A percentile compares a stretch with the other conserved stretches of the same genome.
Evolutionary conservation across 2,329 filamentous ascomycete genomes (phyloP).

Genomic region (Orbilia blumenaviensis): DNA sequence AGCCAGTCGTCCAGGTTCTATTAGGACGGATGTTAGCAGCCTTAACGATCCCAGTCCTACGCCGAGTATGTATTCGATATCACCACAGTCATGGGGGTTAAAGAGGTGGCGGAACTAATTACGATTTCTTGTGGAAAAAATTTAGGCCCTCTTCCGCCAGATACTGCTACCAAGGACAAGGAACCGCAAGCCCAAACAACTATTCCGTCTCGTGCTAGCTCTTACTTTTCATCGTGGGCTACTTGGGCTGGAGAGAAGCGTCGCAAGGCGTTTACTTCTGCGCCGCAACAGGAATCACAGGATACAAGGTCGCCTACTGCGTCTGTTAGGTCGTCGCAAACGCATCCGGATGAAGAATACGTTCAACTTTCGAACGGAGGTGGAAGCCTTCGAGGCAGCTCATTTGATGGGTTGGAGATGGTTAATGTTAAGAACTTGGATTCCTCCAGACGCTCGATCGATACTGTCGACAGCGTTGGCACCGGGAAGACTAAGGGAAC

Average conservation of each 20-base stretch:
- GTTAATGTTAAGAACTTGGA: slow-evolving; percentile 25
- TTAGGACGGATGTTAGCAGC: slow-evolving; percentile 50
- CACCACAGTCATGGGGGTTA: slow-evolving; percentile 22
- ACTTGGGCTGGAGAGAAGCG: slow-evolving; percentile 79
- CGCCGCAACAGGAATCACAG: slow-evolving; percentile 11
- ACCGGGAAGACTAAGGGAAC: not conserved
- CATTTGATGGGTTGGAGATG: slow-evolving; percentile 41
- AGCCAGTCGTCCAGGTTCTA: slow-evolving; percentile 46
- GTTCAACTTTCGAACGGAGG: not conserved
- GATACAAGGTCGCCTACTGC: slow-evolving; percentile 27
- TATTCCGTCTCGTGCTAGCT: slow-evolving; percentile 63
- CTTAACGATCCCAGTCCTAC: slow-evolving; percentile 49
- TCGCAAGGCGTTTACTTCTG: slow-evolving; percentile 63
- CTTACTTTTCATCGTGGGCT: slow-evolving; percentile 75
- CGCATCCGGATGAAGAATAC: slow-evolving; percentile 5
- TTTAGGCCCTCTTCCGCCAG: slow-evolving; percentile 44
- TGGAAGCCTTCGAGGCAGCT: not conserved
- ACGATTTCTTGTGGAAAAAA: not conserved
- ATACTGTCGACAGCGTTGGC: slow-evolving; percentile 21
- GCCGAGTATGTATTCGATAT: slow-evolving; percentile 40
- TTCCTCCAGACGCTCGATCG: slow-evolving; percentile 27
- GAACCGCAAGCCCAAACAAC: slow-evolving; percentile 38
- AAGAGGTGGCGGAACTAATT: slow-evolving; percentile 32
- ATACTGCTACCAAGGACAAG: slow-evolving; percentile 28
- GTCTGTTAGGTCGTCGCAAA: slow-evolving; percentile 26